Percentiles rank a stretch among this genome's conserved stretches.
phyloP scores from a whole-genome alignment of 2,329 filamentous ascomycete species.

The Pseudogymnoascus sp. region DNA sequence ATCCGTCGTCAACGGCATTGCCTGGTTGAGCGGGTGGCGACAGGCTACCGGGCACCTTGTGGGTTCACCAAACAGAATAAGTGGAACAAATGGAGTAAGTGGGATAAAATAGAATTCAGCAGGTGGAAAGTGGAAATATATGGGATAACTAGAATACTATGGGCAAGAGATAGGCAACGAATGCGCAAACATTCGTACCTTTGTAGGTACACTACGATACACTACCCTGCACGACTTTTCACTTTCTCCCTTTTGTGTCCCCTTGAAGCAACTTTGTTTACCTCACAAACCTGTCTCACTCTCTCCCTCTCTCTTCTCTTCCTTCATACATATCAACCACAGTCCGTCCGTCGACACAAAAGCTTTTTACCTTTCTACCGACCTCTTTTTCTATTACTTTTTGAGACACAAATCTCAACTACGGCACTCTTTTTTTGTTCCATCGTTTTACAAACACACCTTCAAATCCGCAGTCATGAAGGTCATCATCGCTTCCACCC shows the following conservation, averaged over 20 bases:
- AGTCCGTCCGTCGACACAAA: constrained; percentile 1
- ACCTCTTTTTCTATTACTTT: not conserved
- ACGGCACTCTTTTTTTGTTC: not conserved
- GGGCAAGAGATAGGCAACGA: not conserved
- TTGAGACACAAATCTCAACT: not conserved
- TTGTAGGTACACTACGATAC: constrained; percentile 3
- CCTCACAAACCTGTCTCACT: not conserved
- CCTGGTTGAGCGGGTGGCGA: constrained; percentile 4
- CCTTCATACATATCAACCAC: constrained; percentile 1
- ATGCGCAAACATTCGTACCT: not conserved
- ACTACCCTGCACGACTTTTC: not conserved
- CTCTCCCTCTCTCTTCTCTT: not conserved
- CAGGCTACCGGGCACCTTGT: not conserved
- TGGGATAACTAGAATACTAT: not conserved
- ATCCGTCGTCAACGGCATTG: not conserved
- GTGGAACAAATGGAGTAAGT: not conserved
- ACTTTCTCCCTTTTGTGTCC: not conserved
- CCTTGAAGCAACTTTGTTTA: constrained; percentile 7
- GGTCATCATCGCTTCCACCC: constrained; percentile 10
- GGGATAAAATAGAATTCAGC: not conserved
- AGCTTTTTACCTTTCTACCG: not conserved
- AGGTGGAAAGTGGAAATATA: constrained; percentile 1
- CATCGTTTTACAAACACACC: not conserved
- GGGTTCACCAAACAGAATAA: not conserved
- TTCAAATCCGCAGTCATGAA: not conserved